Percentiles rank a stretch among this genome's conserved stretches.
Evolutionary conservation across 805 yeast species (phyloP).

Genomic region (Metschnikowia hibisci): DNA sequence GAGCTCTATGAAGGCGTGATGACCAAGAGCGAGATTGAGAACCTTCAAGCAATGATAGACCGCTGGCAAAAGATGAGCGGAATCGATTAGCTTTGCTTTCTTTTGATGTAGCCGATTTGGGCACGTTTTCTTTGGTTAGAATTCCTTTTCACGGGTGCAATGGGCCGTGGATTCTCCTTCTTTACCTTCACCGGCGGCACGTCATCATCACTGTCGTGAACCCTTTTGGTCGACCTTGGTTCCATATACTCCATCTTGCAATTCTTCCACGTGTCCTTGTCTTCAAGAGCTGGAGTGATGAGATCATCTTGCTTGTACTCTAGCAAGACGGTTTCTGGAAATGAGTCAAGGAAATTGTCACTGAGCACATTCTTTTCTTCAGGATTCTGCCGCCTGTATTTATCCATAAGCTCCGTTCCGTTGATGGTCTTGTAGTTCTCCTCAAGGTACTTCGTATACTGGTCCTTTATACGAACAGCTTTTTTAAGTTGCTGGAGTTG

Average conservation of each 20-base stretch:
- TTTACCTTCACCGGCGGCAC: neutral
- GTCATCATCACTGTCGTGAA: conserved; percentile 2
- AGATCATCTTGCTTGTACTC: conserved; percentile 1
- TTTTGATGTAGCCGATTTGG: conserved; percentile 2
- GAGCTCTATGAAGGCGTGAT: conserved; percentile 13
- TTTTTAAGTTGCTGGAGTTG: conserved; percentile 21
- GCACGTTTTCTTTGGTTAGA: neutral
- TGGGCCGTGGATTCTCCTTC: neutral
- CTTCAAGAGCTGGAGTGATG: conserved; percentile 1
- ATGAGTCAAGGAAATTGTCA: conserved; percentile 1
- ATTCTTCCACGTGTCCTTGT: conserved; percentile 4
- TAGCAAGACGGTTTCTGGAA: neutral
- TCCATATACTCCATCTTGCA: neutral
- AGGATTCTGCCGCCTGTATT: conserved; percentile 21
- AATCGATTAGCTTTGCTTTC: neutral
- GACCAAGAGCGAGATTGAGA: conserved; percentile 13
- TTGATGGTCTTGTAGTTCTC: conserved; percentile 34
- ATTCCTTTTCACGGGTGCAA: neutral
- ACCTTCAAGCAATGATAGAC: conserved; percentile 15
- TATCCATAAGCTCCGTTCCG: conserved; percentile 31
- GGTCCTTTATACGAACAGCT: conserved; percentile 26
- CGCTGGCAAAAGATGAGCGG: conserved; percentile 14
- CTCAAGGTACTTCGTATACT: conserved; percentile 28
- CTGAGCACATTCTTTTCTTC: conserved; percentile 1
- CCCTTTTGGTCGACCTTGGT: neutral